These are phyloP conservation scores for Aspergillus caelatus DNA, from an alignment of 2,329 filamentous ascomycete genomes.

Conservation along the genomic window DNA sequence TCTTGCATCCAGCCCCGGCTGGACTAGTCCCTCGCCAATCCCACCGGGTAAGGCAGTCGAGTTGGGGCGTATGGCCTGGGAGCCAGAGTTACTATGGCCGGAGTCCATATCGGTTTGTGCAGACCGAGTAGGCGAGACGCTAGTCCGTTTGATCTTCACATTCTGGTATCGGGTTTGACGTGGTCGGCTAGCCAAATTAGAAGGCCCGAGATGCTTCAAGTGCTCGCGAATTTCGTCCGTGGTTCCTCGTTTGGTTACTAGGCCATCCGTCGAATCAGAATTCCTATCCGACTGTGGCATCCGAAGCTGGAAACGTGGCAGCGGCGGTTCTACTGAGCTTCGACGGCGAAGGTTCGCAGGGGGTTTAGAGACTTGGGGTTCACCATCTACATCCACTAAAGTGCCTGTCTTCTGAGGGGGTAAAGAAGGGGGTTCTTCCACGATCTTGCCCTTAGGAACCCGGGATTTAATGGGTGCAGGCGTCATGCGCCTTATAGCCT, in stretches of 20 bases:
- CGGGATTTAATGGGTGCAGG: constrained; percentile 76
- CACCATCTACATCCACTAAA: constrained; percentile 52
- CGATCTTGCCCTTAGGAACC: constrained; percentile 59
- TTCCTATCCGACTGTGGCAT: constrained; percentile 35
- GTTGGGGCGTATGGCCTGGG: constrained; percentile 29
- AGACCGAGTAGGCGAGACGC: constrained; percentile 37
- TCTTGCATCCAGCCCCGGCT: constrained; percentile 59
- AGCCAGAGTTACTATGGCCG: constrained; percentile 46
- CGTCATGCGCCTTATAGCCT: constrained; percentile 86
- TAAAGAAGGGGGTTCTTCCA: constrained; percentile 49
- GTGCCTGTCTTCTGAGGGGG: constrained; percentile 36
- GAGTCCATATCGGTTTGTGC: constrained; percentile 40
- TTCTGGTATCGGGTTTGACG: constrained; percentile 63
- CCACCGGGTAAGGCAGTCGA: constrained; percentile 51
- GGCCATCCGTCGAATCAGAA: constrained; percentile 28
- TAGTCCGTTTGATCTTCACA: constrained; percentile 67
- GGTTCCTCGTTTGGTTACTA: constrained; percentile 51
- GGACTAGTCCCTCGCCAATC: constrained; percentile 57
- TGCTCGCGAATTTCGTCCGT: constrained; percentile 62
- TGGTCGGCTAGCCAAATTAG: constrained; percentile 63
- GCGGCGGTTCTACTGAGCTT: constrained; percentile 39
- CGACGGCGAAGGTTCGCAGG: constrained; percentile 29
- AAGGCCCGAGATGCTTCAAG: constrained; percentile 65
- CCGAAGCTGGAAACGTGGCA: constrained; percentile 45
- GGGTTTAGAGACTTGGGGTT: constrained; percentile 30